Conservation (phyloP, 352 stramenopile genomes). For the Phytopythium montanum region DNA sequence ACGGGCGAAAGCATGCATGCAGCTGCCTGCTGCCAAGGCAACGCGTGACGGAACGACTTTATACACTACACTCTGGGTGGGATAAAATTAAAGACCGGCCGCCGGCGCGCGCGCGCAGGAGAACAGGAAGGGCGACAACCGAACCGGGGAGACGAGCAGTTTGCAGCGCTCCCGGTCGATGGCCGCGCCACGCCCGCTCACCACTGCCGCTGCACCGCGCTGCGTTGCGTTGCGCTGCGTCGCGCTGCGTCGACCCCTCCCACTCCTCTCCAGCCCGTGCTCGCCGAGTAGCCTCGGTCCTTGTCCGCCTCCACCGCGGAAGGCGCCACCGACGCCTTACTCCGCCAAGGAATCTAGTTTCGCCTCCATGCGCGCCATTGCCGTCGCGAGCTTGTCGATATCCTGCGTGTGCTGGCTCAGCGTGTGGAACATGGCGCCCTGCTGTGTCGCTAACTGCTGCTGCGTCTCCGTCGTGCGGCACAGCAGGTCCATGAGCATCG, state of each 20-base stretch:
- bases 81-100: conserved; percentile 21
- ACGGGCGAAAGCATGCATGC: not conserved
- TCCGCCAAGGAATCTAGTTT: conserved; percentile 85
- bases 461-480: conserved; percentile 87
- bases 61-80: conserved; percentile 26
- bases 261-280: conserved; percentile 2
- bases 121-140: not conserved
- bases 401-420: conserved; percentile 87
- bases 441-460: conserved; percentile 88
- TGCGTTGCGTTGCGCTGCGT: not conserved
- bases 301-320: conserved; percentile 5
- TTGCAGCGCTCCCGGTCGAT: not conserved
- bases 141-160: not conserved
- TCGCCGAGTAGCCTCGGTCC: conserved; percentile 1
- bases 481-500: conserved; percentile 88
- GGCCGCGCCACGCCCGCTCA: not conserved
- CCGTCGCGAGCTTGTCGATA: conserved; percentile 83
- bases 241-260: not conserved
- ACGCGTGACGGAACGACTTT: conserved; percentile 10
- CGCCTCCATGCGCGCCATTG: conserved; percentile 87
- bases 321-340: conserved; percentile 23
- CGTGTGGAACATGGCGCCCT: conserved; percentile 89
- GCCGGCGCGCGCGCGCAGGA: not conserved
- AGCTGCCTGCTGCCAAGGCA: not conserved
- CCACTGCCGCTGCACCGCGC: not conserved